These are phyloP conservation scores for Podospora tetraspora DNA, from an alignment of 495 filamentous ascomycete species.

Conservation along the genomic window DNA sequence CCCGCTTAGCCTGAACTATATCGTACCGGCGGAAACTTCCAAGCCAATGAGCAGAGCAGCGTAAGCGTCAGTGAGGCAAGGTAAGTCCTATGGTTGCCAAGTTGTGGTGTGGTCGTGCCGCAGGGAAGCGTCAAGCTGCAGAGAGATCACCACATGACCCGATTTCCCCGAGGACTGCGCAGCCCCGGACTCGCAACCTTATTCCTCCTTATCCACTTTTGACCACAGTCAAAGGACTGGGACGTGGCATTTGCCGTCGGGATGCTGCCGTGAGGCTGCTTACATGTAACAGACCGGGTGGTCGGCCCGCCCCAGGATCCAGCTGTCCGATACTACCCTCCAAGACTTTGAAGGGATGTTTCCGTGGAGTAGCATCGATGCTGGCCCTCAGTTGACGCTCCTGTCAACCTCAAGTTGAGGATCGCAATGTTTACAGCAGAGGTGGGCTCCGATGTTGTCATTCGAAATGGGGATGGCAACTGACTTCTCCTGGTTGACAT, in stretches of 20 bases:
- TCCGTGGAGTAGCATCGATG: no score
- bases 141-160: neutral
- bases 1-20: neutral
- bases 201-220: neutral
- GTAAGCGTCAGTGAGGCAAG: neutral
- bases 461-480: neutral
- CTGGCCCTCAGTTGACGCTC: no score
- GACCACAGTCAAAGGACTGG: neutral
- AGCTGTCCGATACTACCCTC: neutral
- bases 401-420: neutral
- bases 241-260: neutral
- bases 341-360: no score
- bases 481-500: no score
- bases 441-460: neutral
- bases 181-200: neutral
- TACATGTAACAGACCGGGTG: neutral
- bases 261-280: neutral
- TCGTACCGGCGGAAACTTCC: neutral
- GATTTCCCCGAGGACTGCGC: no score
- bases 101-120: no score
- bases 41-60: neutral
- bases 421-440: neutral
- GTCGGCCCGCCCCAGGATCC: neutral
- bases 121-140: no score
- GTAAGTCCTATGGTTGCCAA: neutral